Evolutionary conservation across 139 green algal species (phyloP).

Genomic region (Chlorella sp.): DNA sequence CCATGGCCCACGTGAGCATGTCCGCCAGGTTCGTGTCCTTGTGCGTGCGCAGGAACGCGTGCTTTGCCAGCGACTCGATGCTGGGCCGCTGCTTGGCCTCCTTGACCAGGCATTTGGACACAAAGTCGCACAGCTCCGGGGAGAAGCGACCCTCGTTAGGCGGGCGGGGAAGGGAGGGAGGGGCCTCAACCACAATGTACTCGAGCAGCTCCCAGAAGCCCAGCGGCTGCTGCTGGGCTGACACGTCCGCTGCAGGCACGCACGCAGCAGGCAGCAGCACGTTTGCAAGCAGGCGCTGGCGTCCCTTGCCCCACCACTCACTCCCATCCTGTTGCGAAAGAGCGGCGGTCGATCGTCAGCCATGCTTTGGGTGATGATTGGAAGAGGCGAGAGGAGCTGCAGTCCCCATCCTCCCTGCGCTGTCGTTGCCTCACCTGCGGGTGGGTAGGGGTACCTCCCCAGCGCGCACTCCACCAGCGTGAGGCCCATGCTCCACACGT

Average conservation of each 20-base stretch:
- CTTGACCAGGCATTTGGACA: slow-evolving; percentile 40
- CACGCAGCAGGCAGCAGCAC: too few relatives aligned
- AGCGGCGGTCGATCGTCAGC: too few relatives aligned
- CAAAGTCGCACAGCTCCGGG: slow-evolving; percentile 75
- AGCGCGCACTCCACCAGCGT: slow-evolving; percentile 64
- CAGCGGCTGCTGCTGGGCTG: slow-evolving; percentile 15
- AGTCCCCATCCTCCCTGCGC: too few relatives aligned
- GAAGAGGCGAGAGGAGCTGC: too few relatives aligned
- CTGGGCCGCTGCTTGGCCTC: slow-evolving; percentile 20
- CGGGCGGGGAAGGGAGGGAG: neutral
- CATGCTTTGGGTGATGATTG: too few relatives aligned
- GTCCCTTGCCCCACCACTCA: too few relatives aligned
- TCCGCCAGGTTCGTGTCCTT: slow-evolving; percentile 14
- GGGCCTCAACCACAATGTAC: slow-evolving; percentile 45
- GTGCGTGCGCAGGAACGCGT: slow-evolving; percentile 34
- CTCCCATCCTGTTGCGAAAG: too few relatives aligned
- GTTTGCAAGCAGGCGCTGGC: too few relatives aligned
- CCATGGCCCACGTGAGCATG: slow-evolving; percentile 11
- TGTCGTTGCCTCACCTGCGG: slow-evolving; percentile 2
- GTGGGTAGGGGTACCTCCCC: slow-evolving; percentile 35
- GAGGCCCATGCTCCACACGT: slow-evolving; percentile 71
- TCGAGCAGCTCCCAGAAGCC: slow-evolving; percentile 59
- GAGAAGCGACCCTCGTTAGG: slow-evolving; percentile 46
- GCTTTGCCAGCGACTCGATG: slow-evolving; percentile 22
- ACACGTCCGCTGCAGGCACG: neutral